Percentiles rank a stretch among this genome's conserved stretches.
phyloP scores from a whole-genome alignment of 768 basidiomycete genomes.

The Galerina sulciceps region DNA sequence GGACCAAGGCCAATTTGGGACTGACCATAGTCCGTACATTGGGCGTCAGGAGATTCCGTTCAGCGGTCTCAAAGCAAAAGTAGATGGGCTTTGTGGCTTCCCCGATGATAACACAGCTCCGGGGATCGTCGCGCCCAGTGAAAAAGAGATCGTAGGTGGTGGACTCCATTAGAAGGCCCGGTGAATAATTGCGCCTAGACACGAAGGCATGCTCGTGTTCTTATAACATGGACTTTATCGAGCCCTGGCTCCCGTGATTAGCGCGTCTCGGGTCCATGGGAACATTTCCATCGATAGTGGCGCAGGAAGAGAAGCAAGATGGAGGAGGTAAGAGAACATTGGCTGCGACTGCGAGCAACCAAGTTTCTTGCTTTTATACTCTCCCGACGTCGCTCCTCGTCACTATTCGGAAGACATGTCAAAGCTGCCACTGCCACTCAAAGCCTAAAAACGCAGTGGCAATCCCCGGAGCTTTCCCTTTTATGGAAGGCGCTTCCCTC shows the following conservation, averaged over 20 bases:
- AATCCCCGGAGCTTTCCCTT: conserved; percentile 38
- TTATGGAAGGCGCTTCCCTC: conserved; percentile 23
- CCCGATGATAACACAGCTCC: conserved; percentile 70
- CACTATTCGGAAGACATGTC: conserved; percentile 37
- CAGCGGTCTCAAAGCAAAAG: conserved; percentile 68
- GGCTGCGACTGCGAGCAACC: not conserved
- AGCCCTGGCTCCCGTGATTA: conserved; percentile 54
- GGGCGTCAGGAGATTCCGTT: conserved; percentile 39
- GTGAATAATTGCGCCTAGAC: conserved; percentile 35
- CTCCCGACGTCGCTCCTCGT: conserved; percentile 3
- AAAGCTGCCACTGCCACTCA: conserved; percentile 42
- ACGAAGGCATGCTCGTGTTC: conserved; percentile 39
- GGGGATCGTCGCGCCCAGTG: conserved; percentile 71
- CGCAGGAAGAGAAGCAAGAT: conserved; percentile 44
- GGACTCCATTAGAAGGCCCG: conserved; percentile 41
- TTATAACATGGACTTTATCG: conserved; percentile 48
- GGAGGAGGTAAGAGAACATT: conserved; percentile 17
- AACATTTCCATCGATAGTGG: conserved; percentile 56
- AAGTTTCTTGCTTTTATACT: conserved; percentile 17
- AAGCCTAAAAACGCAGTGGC: conserved; percentile 38
- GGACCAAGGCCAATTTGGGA: conserved; percentile 17
- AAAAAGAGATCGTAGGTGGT: conserved; percentile 66
- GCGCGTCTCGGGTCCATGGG: conserved; percentile 53
- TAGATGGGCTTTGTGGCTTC: conserved; percentile 62
- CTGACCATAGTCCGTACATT: conserved; percentile 56